A percentile compares a stretch with the other conserved stretches of the same genome.
Conservation (phyloP, 192 early-diverging fungal genomes). For the Gigaspora rosea region DNA sequence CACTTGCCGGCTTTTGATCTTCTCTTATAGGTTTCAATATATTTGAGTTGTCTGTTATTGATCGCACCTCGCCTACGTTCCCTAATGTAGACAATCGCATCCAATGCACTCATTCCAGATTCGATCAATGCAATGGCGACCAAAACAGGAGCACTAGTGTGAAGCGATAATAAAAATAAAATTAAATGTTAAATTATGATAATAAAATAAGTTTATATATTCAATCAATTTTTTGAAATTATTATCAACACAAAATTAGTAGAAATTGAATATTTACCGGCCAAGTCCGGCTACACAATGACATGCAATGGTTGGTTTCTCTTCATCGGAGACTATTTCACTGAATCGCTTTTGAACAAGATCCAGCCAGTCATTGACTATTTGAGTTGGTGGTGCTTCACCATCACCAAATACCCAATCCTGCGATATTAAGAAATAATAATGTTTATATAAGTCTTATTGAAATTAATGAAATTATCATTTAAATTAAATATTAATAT, state of each 20-base stretch:
- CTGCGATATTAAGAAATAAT: constrained; percentile 9
- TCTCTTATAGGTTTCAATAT: constrained; percentile 54
- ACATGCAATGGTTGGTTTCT: constrained; percentile 54
- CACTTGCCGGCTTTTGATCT: constrained; percentile 27
- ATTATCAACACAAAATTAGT: constrained; percentile 15
- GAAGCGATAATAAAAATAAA: not conserved
- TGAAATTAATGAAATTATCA: not conserved
- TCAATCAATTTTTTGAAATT: not conserved
- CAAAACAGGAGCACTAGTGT: constrained; percentile 79
- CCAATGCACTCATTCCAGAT: constrained; percentile 73
- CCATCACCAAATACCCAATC: constrained; percentile 75
- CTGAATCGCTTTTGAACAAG: constrained; percentile 60
- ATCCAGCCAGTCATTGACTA: constrained; percentile 66
- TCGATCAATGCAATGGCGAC: constrained; percentile 83
- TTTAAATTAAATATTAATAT: constrained; percentile 4
- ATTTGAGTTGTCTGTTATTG: constrained; percentile 76
- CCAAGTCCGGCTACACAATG: constrained; percentile 85
- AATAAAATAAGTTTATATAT: constrained; percentile 4
- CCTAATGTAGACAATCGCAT: constrained; percentile 74
- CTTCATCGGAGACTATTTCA: constrained; percentile 20
- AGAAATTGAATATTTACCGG: constrained; percentile 35
- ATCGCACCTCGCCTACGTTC: constrained; percentile 76
- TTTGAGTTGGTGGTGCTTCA: constrained; percentile 63
- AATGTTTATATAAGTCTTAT: not conserved
- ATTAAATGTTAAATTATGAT: not conserved